Percentiles rank a stretch among this genome's conserved stretches.
phyloP scores from a whole-genome alignment of 805 yeast species.

The Nakazawaea populi region DNA sequence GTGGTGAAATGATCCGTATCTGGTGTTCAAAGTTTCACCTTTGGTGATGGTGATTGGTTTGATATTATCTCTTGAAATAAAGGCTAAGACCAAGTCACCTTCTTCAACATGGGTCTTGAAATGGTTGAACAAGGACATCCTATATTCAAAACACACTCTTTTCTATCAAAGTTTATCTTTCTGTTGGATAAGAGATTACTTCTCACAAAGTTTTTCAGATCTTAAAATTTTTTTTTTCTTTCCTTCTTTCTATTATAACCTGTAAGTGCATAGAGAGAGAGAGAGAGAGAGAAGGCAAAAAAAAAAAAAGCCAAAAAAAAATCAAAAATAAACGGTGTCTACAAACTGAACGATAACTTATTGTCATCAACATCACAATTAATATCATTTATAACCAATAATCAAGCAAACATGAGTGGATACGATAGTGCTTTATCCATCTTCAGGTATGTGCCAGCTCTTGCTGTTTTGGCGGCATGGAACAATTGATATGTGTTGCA shows the following conservation, averaged over 20 bases:
- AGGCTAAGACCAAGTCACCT: constrained; percentile 83
- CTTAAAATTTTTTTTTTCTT: neutral
- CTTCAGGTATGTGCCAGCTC: constrained; percentile 66
- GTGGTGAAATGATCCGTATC: constrained; percentile 90
- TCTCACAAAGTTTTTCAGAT: neutral
- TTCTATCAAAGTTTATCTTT: neutral
- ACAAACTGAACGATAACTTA: neutral
- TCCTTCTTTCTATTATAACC: no score
- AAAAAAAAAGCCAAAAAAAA: no score
- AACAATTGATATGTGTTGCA: no score
- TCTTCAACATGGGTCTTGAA: constrained; percentile 70
- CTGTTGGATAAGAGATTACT: neutral
- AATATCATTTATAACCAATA: neutral
- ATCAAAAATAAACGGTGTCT: neutral
- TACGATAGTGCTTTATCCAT: constrained; percentile 98
- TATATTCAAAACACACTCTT: neutral
- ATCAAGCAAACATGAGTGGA: constrained; percentile 68
- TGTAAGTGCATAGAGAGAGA: neutral
- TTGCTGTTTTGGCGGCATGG: no score
- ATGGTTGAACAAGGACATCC: constrained; percentile 34
- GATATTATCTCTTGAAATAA: constrained; percentile 73
- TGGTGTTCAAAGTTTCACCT: constrained; percentile 67
- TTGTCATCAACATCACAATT: neutral
- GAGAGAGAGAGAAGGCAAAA: neutral
- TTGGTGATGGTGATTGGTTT: constrained; percentile 63